Percentiles rank a stretch among this genome's conserved stretches.
These are phyloP conservation scores for Boletus sp. DNA, from an alignment of 1,284 basidiomycete genomes.

Conservation along the genomic window DNA sequence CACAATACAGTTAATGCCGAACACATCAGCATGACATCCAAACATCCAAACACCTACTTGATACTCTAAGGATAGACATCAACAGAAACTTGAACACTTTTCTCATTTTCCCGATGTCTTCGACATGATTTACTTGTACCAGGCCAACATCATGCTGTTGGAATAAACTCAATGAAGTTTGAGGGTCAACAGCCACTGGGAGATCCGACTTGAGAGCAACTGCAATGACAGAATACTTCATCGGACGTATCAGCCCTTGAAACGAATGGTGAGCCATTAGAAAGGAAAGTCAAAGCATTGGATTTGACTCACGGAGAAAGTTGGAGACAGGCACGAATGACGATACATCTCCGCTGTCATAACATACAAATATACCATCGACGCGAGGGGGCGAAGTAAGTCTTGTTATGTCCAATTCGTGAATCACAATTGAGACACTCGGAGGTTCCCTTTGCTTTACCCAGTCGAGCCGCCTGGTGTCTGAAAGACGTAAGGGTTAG, in stretches of 20 bases:
- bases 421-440: constrained; percentile 29
- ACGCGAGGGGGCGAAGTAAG: constrained; percentile 51
- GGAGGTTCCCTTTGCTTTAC: constrained; percentile 32
- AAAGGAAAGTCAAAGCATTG: constrained; percentile 5
- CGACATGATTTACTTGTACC: constrained; percentile 53
- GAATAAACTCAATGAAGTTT: constrained; percentile 46
- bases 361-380: constrained; percentile 71
- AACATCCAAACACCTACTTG: constrained; percentile 39
- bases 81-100: constrained; percentile 64
- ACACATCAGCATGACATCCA: background rate
- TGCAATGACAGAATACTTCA: constrained; percentile 59
- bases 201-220: constrained; percentile 76
- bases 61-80: constrained; percentile 52
- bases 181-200: constrained; percentile 51
- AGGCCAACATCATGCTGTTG: constrained; percentile 62
- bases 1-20: constrained; percentile 7
- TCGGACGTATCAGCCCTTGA: constrained; percentile 52
- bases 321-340: constrained; percentile 63
- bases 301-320: constrained; percentile 51
- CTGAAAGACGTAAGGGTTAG: constrained; percentile 19
- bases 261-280: constrained; percentile 11
- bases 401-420: constrained; percentile 32
- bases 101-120: constrained; percentile 57
- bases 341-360: constrained; percentile 56
- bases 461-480: constrained; percentile 34